Conservation (phyloP, 768 basidiomycete genomes). For the Lanmaoa pseudosensibilis region DNA sequence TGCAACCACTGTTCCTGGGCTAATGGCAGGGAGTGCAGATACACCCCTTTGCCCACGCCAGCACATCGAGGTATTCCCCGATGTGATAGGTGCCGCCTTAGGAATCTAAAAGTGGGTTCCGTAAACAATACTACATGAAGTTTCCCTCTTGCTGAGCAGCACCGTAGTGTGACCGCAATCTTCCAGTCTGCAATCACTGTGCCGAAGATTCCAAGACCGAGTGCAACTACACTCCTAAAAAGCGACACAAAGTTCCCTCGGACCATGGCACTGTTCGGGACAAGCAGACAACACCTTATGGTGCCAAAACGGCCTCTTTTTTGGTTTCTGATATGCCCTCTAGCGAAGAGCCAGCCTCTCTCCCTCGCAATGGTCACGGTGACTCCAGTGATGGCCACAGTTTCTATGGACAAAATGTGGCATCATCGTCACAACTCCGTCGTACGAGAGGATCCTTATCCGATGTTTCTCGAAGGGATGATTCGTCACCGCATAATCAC, state of each 20-base stretch:
- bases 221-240: conserved; percentile 76
- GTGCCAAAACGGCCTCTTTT: conserved; percentile 49
- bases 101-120: conserved; percentile 60
- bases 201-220: conserved; percentile 49
- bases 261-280: conserved; percentile 41
- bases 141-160: conserved; percentile 1
- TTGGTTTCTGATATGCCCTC: conserved; percentile 42
- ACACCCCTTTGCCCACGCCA: conserved; percentile 72
- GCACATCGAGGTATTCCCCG: conserved; percentile 74
- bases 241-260: conserved; percentile 53
- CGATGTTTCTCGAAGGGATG: conserved; percentile 19
- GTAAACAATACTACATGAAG: neutral
- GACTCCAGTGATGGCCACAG: conserved; percentile 37
- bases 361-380: conserved; percentile 15
- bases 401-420: conserved; percentile 51
- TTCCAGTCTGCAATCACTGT: conserved; percentile 72
- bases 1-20: conserved; percentile 74
- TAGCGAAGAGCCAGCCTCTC: conserved; percentile 30
- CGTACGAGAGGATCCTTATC: conserved; percentile 28
- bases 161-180: conserved; percentile 65
- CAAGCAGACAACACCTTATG: conserved; percentile 40
- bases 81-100: conserved; percentile 67
- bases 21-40: conserved; percentile 63
- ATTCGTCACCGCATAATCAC: conserved; percentile 14
- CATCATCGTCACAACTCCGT: conserved; percentile 33